These are phyloP conservation scores for Sclerotinia subarctica DNA, from an alignment of 2,329 filamentous ascomycete genomes.

Conservation along the genomic window DNA sequence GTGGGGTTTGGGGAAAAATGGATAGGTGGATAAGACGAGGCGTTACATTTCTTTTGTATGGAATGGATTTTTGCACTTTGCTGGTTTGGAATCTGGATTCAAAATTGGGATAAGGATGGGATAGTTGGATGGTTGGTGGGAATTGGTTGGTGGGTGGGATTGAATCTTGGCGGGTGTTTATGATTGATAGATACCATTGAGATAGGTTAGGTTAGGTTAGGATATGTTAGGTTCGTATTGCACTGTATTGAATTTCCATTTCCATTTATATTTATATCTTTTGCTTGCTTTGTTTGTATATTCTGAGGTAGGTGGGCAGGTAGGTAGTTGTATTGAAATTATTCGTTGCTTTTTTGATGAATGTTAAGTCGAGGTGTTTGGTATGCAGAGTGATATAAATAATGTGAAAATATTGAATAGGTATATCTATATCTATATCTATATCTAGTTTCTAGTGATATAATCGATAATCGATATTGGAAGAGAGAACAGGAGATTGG, in stretches of 20 bases:
- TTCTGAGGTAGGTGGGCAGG: neutral
- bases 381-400: too few species aligned
- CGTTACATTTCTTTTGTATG: neutral
- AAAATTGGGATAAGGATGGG: neutral
- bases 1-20: too few species aligned
- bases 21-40: neutral
- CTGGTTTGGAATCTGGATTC: neutral
- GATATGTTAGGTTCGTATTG: too few species aligned
- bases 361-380: neutral
- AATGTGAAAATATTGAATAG: too few species aligned
- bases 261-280: neutral
- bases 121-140: neutral
- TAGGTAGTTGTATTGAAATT: neutral
- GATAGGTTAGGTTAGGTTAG: neutral
- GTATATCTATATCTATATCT: too few species aligned
- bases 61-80: neutral
- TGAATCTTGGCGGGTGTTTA: neutral
- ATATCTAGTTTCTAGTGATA: too few species aligned
- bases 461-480: too few species aligned
- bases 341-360: neutral
- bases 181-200: slow-evolving; percentile 13
- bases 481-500: too few species aligned
- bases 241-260: neutral
- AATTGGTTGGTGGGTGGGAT: neutral
- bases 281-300: neutral